Conservation (phyloP, 345 rosid species). For the Salix suchowensis region DNA sequence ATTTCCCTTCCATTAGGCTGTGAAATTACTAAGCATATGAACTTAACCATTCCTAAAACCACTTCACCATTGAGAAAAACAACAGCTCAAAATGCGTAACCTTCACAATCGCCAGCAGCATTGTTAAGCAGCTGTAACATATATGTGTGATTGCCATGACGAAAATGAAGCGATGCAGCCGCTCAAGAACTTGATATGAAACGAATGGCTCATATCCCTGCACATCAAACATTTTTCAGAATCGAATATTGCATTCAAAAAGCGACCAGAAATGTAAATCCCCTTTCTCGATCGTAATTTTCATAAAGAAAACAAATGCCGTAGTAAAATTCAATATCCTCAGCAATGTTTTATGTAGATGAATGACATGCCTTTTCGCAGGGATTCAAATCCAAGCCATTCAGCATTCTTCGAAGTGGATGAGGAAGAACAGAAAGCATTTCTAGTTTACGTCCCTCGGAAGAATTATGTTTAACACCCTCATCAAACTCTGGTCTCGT, state of each 20-base stretch:
- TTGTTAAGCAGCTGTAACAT: slow-evolving; percentile 91
- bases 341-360: not conserved
- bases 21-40: not conserved
- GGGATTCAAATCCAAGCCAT: slow-evolving; percentile 35
- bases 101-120: slow-evolving; percentile 92
- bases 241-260: not conserved
- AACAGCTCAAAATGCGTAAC: slow-evolving; percentile 29
- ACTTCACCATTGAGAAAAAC: not conserved
- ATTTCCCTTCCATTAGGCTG: not conserved
- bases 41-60: not conserved
- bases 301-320: not conserved
- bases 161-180: slow-evolving; percentile 93
- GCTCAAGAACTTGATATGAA: slow-evolving; percentile 87
- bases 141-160: slow-evolving; percentile 96
- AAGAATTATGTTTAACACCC: slow-evolving; percentile 39
- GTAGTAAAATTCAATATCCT: not conserved
- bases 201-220: slow-evolving; percentile 93
- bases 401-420: slow-evolving; percentile 54
- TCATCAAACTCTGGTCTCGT: slow-evolving; percentile 51
- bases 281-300: not conserved
- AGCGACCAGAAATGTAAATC: not conserved
- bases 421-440: slow-evolving; percentile 27
- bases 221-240: slow-evolving; percentile 12
- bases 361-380: slow-evolving; percentile 63
- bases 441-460: slow-evolving; percentile 49